A percentile compares a stretch with the other conserved stretches of the same genome.
Evolutionary conservation across 1,284 basidiomycete genomes (phyloP).

Genomic region (Coriolopsis trogii): DNA sequence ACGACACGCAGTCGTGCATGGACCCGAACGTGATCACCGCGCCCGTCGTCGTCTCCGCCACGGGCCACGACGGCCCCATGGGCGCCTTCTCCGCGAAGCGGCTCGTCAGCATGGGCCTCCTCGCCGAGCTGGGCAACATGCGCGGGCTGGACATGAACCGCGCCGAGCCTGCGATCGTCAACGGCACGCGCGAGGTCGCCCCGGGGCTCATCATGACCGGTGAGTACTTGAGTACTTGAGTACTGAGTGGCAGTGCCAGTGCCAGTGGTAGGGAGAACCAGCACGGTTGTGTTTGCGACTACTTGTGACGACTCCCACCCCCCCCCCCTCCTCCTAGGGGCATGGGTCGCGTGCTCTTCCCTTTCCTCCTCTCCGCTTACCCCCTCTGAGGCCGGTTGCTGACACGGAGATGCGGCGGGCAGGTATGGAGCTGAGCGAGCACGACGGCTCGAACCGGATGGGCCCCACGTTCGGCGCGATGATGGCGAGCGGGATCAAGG

Average conservation of each 20-base stretch:
- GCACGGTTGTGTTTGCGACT: background rate
- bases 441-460: slow-evolving; percentile 79
- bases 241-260: no score
- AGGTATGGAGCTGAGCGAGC: slow-evolving; percentile 87
- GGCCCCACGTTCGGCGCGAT: slow-evolving; percentile 84
- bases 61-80: slow-evolving; percentile 82
- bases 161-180: slow-evolving; percentile 77
- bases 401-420: slow-evolving; percentile 3
- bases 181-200: slow-evolving; percentile 77
- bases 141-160: slow-evolving; percentile 78
- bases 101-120: slow-evolving; percentile 74
- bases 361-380: no score
- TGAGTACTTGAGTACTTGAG: slow-evolving; percentile 42
- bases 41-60: slow-evolving; percentile 72
- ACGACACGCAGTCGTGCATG: slow-evolving; percentile 86
- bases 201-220: slow-evolving; percentile 81
- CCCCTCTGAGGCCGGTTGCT: no score
- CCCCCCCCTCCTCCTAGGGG: no score
- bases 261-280: no score
- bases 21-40: slow-evolving; percentile 86
- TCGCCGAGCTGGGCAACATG: slow-evolving; percentile 85
- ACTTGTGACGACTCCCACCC: background rate
- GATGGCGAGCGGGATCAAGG: slow-evolving; percentile 81
- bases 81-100: slow-evolving; percentile 87
- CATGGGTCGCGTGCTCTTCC: no score